Percentiles rank a stretch among this genome's conserved stretches.
These are phyloP conservation scores for Hypoxylon cercidicola DNA, from an alignment of 495 filamentous ascomycete genomes.

Conservation along the genomic window DNA sequence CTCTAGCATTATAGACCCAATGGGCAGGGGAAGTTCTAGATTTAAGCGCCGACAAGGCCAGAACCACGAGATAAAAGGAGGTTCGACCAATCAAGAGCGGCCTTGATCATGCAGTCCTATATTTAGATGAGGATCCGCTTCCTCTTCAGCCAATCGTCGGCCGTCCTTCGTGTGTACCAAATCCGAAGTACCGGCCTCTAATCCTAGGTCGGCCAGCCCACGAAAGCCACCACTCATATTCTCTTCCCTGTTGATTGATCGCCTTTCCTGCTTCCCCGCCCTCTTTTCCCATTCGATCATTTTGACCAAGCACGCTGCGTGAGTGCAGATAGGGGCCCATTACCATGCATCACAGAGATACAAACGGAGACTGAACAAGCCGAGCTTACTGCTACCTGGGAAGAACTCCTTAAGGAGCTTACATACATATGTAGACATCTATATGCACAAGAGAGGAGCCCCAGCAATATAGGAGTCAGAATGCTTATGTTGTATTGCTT, in stretches of 20 bases:
- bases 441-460: slow-evolving; percentile 26
- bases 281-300: slow-evolving; percentile 29
- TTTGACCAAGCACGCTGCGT: slow-evolving; percentile 13
- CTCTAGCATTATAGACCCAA: slow-evolving; percentile 17
- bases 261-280: slow-evolving; percentile 5
- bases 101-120: slow-evolving; percentile 25
- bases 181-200: slow-evolving; percentile 30
- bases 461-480: slow-evolving; percentile 8
- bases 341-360: slow-evolving; percentile 10
- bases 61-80: slow-evolving; percentile 29
- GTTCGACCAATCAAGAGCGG: slow-evolving; percentile 18
- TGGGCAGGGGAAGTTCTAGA: slow-evolving; percentile 10
- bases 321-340: slow-evolving; percentile 11
- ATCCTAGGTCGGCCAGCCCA: slow-evolving; percentile 29
- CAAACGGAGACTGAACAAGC: slow-evolving; percentile 8
- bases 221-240: slow-evolving; percentile 9
- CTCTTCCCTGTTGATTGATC: slow-evolving; percentile 16
- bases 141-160: slow-evolving; percentile 20
- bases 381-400: slow-evolving; percentile 6
- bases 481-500: slow-evolving; percentile 25
- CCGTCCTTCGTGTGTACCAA: slow-evolving; percentile 5
- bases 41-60: slow-evolving; percentile 37
- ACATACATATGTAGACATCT: slow-evolving; percentile 21
- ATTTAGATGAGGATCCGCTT: slow-evolving; percentile 27
- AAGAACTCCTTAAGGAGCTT: slow-evolving; percentile 2